Evolutionary conservation across 2,329 filamentous ascomycete genomes (phyloP).

Genomic region (Hymenoscyphus occultus): DNA sequence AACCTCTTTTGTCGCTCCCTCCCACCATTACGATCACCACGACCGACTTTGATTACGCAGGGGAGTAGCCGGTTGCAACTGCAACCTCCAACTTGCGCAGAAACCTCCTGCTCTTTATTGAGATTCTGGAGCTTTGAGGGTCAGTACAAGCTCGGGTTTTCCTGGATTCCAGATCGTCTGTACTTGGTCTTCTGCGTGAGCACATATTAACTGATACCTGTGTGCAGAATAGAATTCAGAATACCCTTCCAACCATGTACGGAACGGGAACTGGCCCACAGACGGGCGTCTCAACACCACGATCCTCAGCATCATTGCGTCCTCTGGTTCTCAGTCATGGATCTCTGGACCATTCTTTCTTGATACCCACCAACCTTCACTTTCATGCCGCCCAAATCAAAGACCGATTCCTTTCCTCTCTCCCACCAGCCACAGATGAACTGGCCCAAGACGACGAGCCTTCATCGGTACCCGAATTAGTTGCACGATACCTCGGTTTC

Average conservation of each 20-base stretch:
- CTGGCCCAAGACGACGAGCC: conserved; percentile 97
- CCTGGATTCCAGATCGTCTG: background rate
- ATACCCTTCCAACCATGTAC: conserved; percentile 64
- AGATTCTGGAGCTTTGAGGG: conserved; percentile 35
- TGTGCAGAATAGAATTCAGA: background rate
- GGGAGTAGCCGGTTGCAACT: conserved; percentile 6
- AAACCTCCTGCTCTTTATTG: conserved; percentile 38
- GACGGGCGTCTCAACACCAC: conserved; percentile 94
- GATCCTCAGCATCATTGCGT: conserved; percentile 87
- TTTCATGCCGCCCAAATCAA: conserved; percentile 95
- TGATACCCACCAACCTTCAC: conserved; percentile 91
- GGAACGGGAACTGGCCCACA: conserved; percentile 78
- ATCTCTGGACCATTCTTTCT: conserved; percentile 92
- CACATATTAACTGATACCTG: conserved; percentile 4
- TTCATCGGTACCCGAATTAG: conserved; percentile 89
- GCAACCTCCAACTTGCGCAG: conserved; percentile 14
- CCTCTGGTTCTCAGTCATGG: conserved; percentile 90
- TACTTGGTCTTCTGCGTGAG: background rate
- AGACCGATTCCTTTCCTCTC: conserved; percentile 79
- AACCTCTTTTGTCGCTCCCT: conserved; percentile 7
- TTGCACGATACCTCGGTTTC: conserved; percentile 90
- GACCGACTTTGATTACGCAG: background rate
- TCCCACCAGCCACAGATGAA: conserved; percentile 92
- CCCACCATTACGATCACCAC: background rate
- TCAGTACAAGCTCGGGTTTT: conserved; percentile 15